These are phyloP conservation scores for Leptographium radiaticola DNA, from an alignment of 2,329 filamentous ascomycete genomes.

Conservation along the genomic window DNA sequence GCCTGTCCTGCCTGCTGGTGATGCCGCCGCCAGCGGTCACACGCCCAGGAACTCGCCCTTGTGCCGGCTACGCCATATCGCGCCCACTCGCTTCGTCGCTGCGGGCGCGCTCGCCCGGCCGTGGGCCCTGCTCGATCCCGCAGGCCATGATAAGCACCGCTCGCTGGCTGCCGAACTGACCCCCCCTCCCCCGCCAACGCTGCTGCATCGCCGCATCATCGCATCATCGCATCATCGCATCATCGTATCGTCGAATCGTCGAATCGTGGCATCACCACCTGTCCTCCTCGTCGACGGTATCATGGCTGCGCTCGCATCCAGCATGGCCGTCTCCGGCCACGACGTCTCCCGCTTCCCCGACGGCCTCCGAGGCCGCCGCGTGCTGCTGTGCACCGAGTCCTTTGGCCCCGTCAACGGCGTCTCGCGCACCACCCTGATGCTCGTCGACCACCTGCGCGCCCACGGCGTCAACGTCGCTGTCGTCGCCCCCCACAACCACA, in stretches of 20 bases:
- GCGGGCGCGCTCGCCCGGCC: too few relatives aligned
- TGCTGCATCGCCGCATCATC: too few relatives aligned
- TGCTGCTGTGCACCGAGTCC: slow-evolving; percentile 57
- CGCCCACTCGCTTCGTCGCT: too few relatives aligned
- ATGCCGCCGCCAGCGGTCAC: background rate
- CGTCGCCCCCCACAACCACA: slow-evolving; percentile 49
- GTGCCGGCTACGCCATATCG: background rate
- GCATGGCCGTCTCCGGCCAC: slow-evolving; percentile 13
- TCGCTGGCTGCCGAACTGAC: too few relatives aligned
- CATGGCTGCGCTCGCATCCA: background rate
- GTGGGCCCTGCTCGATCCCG: too few relatives aligned
- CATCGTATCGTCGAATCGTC: too few relatives aligned
- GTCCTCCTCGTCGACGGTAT: background rate
- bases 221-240: too few relatives aligned
- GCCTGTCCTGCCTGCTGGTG: background rate
- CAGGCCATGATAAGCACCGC: too few relatives aligned
- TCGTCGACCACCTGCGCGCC: slow-evolving; percentile 53
- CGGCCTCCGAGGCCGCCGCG: slow-evolving; percentile 43
- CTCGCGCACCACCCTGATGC: slow-evolving; percentile 54
- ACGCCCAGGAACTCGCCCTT: background rate
- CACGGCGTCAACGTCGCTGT: slow-evolving; percentile 53
- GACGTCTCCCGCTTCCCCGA: slow-evolving; percentile 32
- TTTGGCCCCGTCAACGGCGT: slow-evolving; percentile 65
- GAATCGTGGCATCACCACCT: too few relatives aligned
- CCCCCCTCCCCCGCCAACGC: too few relatives aligned